These are phyloP conservation scores for Epichloe scottii DNA, from an alignment of 2,329 filamentous ascomycete species.

Conservation along the genomic window DNA sequence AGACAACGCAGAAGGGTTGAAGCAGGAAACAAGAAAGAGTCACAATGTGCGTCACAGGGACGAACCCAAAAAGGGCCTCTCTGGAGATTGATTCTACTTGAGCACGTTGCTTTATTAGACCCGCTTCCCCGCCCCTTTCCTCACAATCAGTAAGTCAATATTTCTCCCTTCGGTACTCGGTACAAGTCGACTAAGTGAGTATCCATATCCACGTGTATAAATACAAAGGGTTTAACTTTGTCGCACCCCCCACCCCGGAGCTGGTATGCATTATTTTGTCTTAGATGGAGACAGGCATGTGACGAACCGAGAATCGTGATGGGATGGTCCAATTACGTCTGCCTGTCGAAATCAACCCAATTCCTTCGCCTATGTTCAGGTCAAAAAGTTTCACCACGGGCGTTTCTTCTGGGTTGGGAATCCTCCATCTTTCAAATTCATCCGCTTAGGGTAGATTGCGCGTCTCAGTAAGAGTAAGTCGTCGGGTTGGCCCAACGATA, in stretches of 20 bases:
- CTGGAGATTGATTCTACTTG: background rate
- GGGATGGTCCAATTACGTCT: background rate
- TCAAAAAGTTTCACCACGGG: background rate
- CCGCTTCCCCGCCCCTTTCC: background rate
- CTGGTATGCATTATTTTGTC: background rate
- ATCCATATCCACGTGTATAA: background rate
- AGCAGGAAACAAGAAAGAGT: background rate
- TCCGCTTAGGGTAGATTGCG: too few relatives aligned
- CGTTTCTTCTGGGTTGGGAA: too few relatives aligned
- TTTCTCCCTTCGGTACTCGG: background rate
- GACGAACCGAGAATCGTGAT: slow-evolving; percentile 1
- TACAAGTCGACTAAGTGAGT: background rate
- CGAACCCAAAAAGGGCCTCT: background rate
- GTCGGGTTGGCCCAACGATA: too few relatives aligned
- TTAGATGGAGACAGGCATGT: slow-evolving; percentile 1
- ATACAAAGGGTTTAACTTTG: background rate
- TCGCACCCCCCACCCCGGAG: background rate
- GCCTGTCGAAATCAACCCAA: background rate
- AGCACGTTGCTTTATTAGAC: background rate
- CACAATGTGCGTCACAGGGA: background rate
- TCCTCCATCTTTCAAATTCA: too few relatives aligned
- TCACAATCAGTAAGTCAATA: background rate
- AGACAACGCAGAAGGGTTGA: background rate
- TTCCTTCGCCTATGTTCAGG: background rate
- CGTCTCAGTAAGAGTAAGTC: background rate